Evolutionary conservation across 495 filamentous ascomycete species (phyloP).

Genomic region (Tricharina praecox): DNA sequence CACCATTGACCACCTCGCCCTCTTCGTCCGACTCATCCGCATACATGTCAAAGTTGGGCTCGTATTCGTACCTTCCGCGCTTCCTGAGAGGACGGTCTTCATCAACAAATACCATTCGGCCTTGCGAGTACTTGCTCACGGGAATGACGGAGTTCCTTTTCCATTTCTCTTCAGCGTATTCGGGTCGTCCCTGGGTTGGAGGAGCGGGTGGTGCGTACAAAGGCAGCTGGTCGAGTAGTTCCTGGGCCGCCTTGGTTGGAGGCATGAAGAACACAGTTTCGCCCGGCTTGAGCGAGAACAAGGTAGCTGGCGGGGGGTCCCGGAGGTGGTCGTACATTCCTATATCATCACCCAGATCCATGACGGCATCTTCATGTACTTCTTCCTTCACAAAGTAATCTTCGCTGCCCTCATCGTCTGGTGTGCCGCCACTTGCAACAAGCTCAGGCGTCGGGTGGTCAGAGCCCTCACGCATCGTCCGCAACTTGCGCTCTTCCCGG

Average conservation of each 20-base stretch:
- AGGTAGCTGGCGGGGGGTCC: constrained; percentile 44
- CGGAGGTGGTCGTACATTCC: constrained; percentile 14
- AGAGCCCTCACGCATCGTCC: constrained; percentile 5
- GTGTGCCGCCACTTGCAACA: constrained; percentile 37
- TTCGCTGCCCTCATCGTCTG: constrained; percentile 34
- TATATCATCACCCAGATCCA: constrained; percentile 7
- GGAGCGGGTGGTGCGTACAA: constrained; percentile 47
- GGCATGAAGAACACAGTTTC: constrained; percentile 66
- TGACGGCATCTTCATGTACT: constrained; percentile 8
- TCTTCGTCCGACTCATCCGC: constrained; percentile 47
- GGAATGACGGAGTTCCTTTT: constrained; percentile 45
- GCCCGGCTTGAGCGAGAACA: constrained; percentile 66
- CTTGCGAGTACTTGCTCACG: constrained; percentile 66
- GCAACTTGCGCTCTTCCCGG: constrained; percentile 15
- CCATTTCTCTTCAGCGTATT: constrained; percentile 20
- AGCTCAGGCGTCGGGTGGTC: constrained; percentile 54
- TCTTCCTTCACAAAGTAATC: constrained; percentile 29
- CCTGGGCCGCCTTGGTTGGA: constrained; percentile 57
- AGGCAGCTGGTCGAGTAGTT: constrained; percentile 72
- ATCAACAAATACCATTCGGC: constrained; percentile 51
- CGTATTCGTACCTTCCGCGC: constrained; percentile 62
- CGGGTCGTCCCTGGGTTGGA: constrained; percentile 14
- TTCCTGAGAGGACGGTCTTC: constrained; percentile 53
- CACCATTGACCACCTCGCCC: constrained; percentile 27
- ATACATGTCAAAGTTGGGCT: constrained; percentile 29